A percentile compares a stretch with the other conserved stretches of the same genome.
Evolutionary conservation across 331 rosid species (phyloP).

Genomic region (Cydonia oblonga): DNA sequence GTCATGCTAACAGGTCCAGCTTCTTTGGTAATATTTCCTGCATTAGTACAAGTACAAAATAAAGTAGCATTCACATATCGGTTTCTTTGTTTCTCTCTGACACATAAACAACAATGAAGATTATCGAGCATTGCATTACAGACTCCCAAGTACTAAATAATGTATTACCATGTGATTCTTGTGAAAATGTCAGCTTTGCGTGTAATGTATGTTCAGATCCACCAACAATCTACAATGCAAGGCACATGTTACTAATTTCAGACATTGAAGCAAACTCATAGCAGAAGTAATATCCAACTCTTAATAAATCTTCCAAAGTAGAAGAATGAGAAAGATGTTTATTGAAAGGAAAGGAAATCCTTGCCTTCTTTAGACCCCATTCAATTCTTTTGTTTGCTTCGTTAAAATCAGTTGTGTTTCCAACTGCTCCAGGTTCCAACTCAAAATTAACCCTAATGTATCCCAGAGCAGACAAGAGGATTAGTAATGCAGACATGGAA

Average conservation of each 20-base stretch:
- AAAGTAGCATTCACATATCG: background rate
- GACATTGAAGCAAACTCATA: background rate
- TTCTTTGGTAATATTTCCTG: conserved; percentile 89
- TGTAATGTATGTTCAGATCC: conserved; percentile 87
- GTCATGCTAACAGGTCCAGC: conserved; percentile 96
- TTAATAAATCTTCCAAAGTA: background rate
- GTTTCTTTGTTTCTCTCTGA: background rate
- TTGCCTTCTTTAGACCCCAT: conserved; percentile 85
- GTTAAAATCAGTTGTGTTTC: conserved; percentile 71
- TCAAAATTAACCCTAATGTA: conserved; percentile 65
- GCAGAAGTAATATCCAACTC: conserved; percentile 1
- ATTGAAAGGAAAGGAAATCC: background rate
- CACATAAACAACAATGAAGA: background rate
- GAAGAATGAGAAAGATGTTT: background rate
- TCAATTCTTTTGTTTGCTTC: conserved; percentile 72
- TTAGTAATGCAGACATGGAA: background rate
- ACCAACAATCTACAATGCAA: conserved; percentile 65
- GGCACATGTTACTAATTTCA: conserved; percentile 8
- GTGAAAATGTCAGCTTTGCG: conserved; percentile 78
- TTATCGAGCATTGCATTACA: background rate
- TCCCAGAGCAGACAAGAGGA: background rate
- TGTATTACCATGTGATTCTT: conserved; percentile 58
- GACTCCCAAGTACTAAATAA: background rate
- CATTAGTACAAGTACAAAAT: conserved; percentile 5
- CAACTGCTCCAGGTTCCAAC: conserved; percentile 78